Base-by-base conservation (phyloP, 768 basidiomycete species). In the Boletus pseudo-olivaceus region DNA sequence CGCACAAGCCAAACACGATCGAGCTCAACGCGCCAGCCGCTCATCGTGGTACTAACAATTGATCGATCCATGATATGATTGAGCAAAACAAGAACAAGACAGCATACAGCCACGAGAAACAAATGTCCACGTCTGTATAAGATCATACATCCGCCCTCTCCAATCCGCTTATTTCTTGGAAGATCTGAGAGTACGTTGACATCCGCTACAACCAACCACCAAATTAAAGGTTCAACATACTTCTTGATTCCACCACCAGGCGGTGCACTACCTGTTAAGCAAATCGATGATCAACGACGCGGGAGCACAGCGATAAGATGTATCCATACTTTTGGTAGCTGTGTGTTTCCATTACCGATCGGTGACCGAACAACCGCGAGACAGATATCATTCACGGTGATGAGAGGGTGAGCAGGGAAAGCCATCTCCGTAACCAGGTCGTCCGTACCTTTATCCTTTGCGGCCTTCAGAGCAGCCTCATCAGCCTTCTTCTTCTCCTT, bases 241-340 rank as follows among this genome's bases (percentile, higher is more conserved):
- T 93, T 93, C 82, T 93, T 92, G 78, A 93, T 90, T 26, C 91
- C 89, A 41, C 81, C 77, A 19, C 82, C 83, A 49, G 84, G 78
- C 10, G 87, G 75, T 40, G 45, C 45, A 20, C 89, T 89, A 57
- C 81, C 90, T 90, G 48, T 43, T 23, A 40, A 37, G 29, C 37
- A 30, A 19, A 17, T 30, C 37, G 12, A 47, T 35, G 27, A 15
- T 55, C 41, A 59, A 27, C 35, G 29, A 40, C 27, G 54, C 37
- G 41, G 53, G 54, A 52, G 56, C 30, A 59, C 15, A 32, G 29
- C 39, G 47, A 29, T 11, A 44, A 41, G 35, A 50, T 33, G 5
- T 0, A 43, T 44, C 19, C 66, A 34, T 57, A 72, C 68, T 70
- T 71, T 70, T 72, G 44, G 15, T 0, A 45, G 68, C 70, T 70